Evolutionary conservation across 257 asterid species (phyloP).

Genomic region (Solanum virginianum): DNA sequence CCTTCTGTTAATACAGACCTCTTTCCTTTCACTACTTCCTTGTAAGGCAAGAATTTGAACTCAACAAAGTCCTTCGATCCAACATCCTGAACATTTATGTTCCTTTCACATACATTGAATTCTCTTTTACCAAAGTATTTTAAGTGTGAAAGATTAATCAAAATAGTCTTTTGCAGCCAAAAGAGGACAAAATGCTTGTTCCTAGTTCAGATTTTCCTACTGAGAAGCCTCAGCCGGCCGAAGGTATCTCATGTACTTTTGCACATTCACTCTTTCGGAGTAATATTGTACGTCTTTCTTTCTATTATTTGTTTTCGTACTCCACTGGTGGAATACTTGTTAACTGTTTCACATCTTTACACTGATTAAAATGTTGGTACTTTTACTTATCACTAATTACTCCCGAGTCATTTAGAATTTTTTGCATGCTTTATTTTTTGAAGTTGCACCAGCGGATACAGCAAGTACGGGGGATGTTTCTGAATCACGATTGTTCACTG

Average conservation of each 20-base stretch:
- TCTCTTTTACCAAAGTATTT: background rate
- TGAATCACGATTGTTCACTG: conserved; percentile 21
- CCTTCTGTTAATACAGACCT: background rate
- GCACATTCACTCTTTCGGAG: background rate
- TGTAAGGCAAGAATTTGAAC: background rate
- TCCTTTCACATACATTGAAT: background rate
- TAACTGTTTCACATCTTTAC: background rate
- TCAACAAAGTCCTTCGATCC: background rate
- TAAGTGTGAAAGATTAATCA: background rate
- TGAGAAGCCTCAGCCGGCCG: conserved; percentile 48
- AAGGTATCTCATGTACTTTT: conserved; percentile 27
- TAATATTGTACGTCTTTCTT: background rate
- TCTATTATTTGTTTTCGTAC: background rate
- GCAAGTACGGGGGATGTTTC: conserved; percentile 19
- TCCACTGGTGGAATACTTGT: background rate
- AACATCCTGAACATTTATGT: background rate
- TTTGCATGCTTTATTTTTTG: background rate
- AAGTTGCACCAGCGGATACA: conserved; percentile 37
- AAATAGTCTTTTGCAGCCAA: conserved; percentile 21
- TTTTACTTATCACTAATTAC: background rate
- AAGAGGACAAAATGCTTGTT: conserved; percentile 45
- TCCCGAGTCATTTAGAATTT: background rate
- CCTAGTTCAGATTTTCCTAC: conserved; percentile 31
- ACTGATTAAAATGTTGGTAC: background rate
- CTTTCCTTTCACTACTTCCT: background rate